Evolutionary conservation across 1,139 yeast species (phyloP).

Genomic region (Nakaseomyces bracarensis): DNA sequence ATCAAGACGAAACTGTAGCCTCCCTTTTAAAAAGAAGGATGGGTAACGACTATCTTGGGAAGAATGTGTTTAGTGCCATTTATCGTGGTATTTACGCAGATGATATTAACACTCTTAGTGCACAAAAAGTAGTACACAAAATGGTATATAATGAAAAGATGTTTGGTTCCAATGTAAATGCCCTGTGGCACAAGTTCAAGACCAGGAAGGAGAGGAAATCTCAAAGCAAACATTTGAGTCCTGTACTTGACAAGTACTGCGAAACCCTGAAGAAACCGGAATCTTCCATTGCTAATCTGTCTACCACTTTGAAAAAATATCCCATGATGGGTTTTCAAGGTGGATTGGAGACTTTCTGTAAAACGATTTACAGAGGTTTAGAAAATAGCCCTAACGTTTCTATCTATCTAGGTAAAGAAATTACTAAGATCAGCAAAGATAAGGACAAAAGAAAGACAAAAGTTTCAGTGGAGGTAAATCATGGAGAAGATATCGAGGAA

Average conservation of each 20-base stretch:
- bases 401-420: slow-evolving; percentile 31
- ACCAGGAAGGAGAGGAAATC: slow-evolving; percentile 13
- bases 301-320: slow-evolving; percentile 35
- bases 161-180: slow-evolving; percentile 50
- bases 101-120: slow-evolving; percentile 60
- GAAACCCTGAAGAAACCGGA: slow-evolving; percentile 33
- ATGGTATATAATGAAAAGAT: slow-evolving; percentile 50
- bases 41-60: slow-evolving; percentile 46
- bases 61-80: slow-evolving; percentile 69
- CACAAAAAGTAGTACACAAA: slow-evolving; percentile 46
- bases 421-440: slow-evolving; percentile 12
- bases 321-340: slow-evolving; percentile 47
- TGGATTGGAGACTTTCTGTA: slow-evolving; percentile 51
- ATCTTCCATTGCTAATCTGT: slow-evolving; percentile 35
- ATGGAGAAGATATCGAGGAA: slow-evolving; percentile 15
- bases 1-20: slow-evolving; percentile 62
- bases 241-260: slow-evolving; percentile 17
- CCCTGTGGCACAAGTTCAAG: slow-evolving; percentile 22
- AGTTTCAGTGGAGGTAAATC: slow-evolving; percentile 14
- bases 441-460: slow-evolving; percentile 10
- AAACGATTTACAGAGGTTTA: slow-evolving; percentile 36
- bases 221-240: slow-evolving; percentile 9
- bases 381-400: slow-evolving; percentile 36
- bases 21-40: slow-evolving; percentile 62
- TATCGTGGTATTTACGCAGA: slow-evolving; percentile 91